These are phyloP conservation scores for Endothia cerciana DNA, from an alignment of 2,329 filamentous ascomycete species.

Conservation along the genomic window DNA sequence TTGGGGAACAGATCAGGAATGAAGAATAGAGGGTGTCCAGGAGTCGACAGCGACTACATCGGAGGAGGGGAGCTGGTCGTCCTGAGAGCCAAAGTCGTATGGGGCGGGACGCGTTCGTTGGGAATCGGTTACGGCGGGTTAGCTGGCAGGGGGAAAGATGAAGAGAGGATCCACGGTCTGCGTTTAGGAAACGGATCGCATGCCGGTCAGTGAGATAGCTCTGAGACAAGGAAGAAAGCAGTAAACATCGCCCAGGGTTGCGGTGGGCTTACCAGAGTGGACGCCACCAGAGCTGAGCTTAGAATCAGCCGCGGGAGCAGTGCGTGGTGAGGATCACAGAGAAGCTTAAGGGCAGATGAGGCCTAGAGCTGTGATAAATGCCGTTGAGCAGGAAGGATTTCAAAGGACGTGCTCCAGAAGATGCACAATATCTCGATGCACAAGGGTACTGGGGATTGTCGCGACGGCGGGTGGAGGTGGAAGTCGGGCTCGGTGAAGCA, in stretches of 20 bases:
- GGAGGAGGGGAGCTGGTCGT: not conserved
- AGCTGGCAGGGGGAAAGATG: not conserved
- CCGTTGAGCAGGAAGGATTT: not conserved
- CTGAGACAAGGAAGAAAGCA: not conserved
- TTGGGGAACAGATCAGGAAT: not conserved
- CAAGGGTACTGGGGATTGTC: not conserved
- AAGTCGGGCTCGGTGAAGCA: slow-evolving; percentile 1
- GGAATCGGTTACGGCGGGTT: not conserved
- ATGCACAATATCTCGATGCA: not conserved
- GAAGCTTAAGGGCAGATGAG: not conserved
- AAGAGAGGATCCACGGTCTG: not conserved
- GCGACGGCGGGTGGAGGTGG: not conserved
- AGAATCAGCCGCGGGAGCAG: not conserved
- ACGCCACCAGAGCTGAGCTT: not conserved
- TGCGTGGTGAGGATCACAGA: not conserved
- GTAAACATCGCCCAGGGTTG: not conserved
- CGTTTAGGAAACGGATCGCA: not conserved
- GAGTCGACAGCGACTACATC: slow-evolving; percentile 5
- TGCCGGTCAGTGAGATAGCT: not conserved
- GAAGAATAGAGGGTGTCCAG: not conserved
- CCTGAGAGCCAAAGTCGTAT: not conserved
- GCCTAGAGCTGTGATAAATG: not conserved
- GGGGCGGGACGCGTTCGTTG: not conserved
- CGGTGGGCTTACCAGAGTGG: not conserved
- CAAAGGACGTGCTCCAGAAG: not conserved